Evolutionary conservation across 306 rosid species (phyloP), one percentile per base, ranked within the genome.

Genomic region (Styphnolobium japonicum): DNA sequence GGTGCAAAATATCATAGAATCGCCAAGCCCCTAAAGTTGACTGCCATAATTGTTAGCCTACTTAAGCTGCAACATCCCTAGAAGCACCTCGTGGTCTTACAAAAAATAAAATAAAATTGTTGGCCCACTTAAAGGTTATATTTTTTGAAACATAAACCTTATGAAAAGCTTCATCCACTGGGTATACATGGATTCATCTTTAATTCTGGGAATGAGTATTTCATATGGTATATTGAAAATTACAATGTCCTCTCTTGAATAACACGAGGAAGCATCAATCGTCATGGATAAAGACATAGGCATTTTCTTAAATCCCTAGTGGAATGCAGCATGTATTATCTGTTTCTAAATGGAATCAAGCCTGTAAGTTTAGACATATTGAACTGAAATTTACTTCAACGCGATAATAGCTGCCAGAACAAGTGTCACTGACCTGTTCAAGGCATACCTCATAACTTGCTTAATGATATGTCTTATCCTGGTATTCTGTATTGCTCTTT

Each of bases 401-500:
- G 46, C 37, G 67, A 55, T 45, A 73, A 43, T 49, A 51, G 67
- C 36, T 52, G 36, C 34, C 48, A 45, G 23, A 43, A 71, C 40
- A 16, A 36, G 61, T 71, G 68, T 69, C 62, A 2, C 19, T 53
- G 48, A 67, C 53, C 74, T 77, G 63, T 65, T 68, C 75, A 29
- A 85, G 39, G 45, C 33, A 36, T 71, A 46, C 70, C 67, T 67
- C 37, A 43, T 55, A 58, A 68, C 36, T 52, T 78, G 33, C 40
- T 66, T 58, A 61, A 58, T 77, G 75, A 77, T 67, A 31, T 57
- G 52, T 70, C 79, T 64, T 81, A 69, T 39, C 22, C 62, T 82
- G 53, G 83, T 55, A 62, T 73, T 79, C 61, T 71, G 14, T 72
- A 25, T 77, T 58, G 21, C 68, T 81, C 75, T 72, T 86, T 80